phyloP scores from a whole-genome alignment of 768 basidiomycete species.

The Lentinula raphanica region DNA sequence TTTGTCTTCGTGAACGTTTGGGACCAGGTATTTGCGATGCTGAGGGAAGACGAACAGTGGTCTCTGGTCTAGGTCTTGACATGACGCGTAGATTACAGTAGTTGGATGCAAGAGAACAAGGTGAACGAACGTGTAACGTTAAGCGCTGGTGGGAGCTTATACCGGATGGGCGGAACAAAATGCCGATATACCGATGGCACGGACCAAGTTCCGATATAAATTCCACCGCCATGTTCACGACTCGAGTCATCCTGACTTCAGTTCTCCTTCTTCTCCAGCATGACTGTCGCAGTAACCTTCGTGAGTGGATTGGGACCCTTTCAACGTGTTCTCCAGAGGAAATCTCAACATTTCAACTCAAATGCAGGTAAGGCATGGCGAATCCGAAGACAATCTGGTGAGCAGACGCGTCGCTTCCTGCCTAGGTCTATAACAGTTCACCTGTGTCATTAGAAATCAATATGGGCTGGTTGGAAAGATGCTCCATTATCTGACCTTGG shows the following conservation, averaged over 20 bases:
- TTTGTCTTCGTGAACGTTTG: background rate
- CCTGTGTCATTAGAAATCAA: slow-evolving; percentile 25
- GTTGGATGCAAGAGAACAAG: too few species aligned
- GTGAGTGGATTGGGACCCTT: too few species aligned
- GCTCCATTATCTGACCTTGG: slow-evolving; percentile 70
- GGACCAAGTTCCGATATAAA: background rate
- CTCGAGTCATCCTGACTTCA: background rate
- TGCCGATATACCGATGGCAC: too few species aligned
- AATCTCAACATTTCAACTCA: slow-evolving; percentile 18
- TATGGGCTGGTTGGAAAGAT: slow-evolving; percentile 80
- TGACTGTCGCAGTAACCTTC: slow-evolving; percentile 20
- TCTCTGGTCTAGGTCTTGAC: background rate
- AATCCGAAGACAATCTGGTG: slow-evolving; percentile 68
- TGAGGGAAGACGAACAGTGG: background rate
- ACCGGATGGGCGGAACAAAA: background rate
- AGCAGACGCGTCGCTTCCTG: slow-evolving; percentile 15
- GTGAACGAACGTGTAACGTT: too few species aligned
- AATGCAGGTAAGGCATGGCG: slow-evolving; percentile 59
- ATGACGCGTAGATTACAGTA: background rate
- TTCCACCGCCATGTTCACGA: background rate
- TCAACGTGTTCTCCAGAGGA: too few species aligned
- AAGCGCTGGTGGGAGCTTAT: too few species aligned
- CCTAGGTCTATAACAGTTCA: background rate
- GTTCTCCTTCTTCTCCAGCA: background rate
- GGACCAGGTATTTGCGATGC: background rate